A percentile compares a stretch with the other conserved stretches of the same genome.
phyloP scores from a whole-genome alignment of 371 early-diverging fungal species.

The Scutellospora calospora region DNA sequence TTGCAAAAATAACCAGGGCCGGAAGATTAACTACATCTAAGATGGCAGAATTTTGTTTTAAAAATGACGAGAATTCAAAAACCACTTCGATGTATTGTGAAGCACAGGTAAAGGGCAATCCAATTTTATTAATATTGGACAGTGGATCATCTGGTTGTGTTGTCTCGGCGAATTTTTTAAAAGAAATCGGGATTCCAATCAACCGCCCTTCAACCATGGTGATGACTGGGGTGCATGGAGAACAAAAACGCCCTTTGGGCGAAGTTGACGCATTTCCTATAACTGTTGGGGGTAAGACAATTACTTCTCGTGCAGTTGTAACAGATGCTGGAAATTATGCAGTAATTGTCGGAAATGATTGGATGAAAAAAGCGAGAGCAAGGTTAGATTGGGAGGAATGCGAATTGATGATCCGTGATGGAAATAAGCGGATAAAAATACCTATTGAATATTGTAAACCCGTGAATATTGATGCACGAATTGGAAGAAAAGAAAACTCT shows the following conservation, averaged over 20 bases:
- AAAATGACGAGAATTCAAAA: too few species aligned
- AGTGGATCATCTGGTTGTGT: neutral
- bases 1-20: neutral
- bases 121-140: neutral
- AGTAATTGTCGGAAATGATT: neutral
- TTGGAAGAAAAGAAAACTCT: too few species aligned
- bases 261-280: neutral
- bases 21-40: too few species aligned
- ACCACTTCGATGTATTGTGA: neutral
- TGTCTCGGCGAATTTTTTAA: neutral
- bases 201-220: neutral
- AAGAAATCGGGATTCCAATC: neutral
- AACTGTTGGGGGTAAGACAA: neutral
- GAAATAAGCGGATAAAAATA: too few species aligned
- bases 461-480: too few species aligned
- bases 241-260: neutral
- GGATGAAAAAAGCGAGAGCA: neutral
- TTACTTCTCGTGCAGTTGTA: neutral
- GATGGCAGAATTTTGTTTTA: too few species aligned
- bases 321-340: neutral
- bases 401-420: too few species aligned
- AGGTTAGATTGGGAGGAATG: neutral
- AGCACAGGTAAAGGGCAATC: neutral
- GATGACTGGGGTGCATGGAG: neutral
- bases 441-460: too few species aligned